Base-by-base conservation (phyloP, 192 early-diverging fungal genomes). In the Geranomyces michiganensis region DNA sequence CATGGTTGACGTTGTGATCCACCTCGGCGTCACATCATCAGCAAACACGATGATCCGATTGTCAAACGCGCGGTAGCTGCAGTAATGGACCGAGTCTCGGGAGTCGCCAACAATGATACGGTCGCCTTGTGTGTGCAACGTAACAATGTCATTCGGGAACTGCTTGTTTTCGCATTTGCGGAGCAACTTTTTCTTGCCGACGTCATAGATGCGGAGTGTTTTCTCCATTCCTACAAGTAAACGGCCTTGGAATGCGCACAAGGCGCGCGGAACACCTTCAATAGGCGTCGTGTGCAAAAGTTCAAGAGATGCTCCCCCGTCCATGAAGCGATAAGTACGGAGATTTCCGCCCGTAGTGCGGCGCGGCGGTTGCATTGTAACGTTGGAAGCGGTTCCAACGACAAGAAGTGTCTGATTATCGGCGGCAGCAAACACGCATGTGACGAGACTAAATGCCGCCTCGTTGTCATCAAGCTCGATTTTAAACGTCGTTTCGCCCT, bases 11-110 rank as follows among this genome's bases (percentile, higher is more conserved):
- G 85, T 77, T 17, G 95, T 94, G 45, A 92, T 87, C 88, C 91
- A 95, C 55, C 95, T 87, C 53, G 92, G 92, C 22, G 88, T 76
- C n/a, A 92, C 87, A 74, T 99, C 97, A 67, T 96, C 95, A 33
- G 96, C 94, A 79, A 96, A 91, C 0, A 93, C 81, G n/a, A 88
- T 88, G 77, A 99, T 93, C 17, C 85, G 84, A 74, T 95, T 94
- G 64, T 96, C 88, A 4, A 82, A 67, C 29, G 80, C 83, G 21
- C 87, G 76, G 72, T 93, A 97, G 0, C 82, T 76, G 0, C 86
- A 90, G 79, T 92, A 93, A 33, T 87, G 88, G 5, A 95, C 78
- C 4, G 94, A 94, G 76, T 96, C 94, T 69, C 94, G 93, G 22
- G 92, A 82, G 70, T 99, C 97, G 30, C 88, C 88, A 22, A 93